A percentile compares a stretch with the other conserved stretches of the same genome.
These are phyloP conservation scores for Suhomyces bolitotheri DNA, from an alignment of 1,139 yeast genomes.

Conservation along the genomic window DNA sequence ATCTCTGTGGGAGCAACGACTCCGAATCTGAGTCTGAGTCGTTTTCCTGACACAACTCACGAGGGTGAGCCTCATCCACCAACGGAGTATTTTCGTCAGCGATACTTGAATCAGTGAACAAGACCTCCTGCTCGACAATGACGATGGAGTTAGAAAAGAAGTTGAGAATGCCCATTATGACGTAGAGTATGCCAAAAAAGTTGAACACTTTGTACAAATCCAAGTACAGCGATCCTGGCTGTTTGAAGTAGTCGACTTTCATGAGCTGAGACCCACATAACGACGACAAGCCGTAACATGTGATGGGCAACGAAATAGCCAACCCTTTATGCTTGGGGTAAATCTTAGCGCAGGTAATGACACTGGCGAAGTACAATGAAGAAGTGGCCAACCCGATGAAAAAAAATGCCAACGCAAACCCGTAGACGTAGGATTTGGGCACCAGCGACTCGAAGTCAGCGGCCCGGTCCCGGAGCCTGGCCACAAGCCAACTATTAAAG, in stretches of 20 bases:
- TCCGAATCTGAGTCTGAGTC: conserved; percentile 10
- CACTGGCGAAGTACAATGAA: conserved; percentile 71
- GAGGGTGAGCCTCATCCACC: conserved; percentile 10
- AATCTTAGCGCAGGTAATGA: conserved; percentile 81
- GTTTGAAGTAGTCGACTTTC: conserved; percentile 41
- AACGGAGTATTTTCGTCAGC: conserved; percentile 28
- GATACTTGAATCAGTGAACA: conserved; percentile 25
- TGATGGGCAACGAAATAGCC: conserved; percentile 85
- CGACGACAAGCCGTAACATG: conserved; percentile 82
- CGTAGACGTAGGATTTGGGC: conserved; percentile 20
- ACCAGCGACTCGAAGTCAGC: neutral
- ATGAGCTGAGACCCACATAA: conserved; percentile 60
- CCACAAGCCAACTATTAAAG: conserved; percentile 28
- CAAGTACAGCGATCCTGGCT: conserved; percentile 28
- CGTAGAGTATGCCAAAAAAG: conserved; percentile 58
- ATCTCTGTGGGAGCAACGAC: conserved; percentile 24
- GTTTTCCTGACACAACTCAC: conserved; percentile 12
- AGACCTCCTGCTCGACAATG: conserved; percentile 56
- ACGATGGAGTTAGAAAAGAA: conserved; percentile 66
- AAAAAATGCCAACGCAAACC: conserved; percentile 39
- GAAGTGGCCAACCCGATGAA: conserved; percentile 81
- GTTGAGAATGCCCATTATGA: conserved; percentile 55
- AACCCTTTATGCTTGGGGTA: conserved; percentile 74
- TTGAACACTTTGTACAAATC: conserved; percentile 56
- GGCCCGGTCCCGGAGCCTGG: conserved; percentile 1